Conservation (phyloP, 768 basidiomycete genomes). For the Kwoniella heveanensis region DNA sequence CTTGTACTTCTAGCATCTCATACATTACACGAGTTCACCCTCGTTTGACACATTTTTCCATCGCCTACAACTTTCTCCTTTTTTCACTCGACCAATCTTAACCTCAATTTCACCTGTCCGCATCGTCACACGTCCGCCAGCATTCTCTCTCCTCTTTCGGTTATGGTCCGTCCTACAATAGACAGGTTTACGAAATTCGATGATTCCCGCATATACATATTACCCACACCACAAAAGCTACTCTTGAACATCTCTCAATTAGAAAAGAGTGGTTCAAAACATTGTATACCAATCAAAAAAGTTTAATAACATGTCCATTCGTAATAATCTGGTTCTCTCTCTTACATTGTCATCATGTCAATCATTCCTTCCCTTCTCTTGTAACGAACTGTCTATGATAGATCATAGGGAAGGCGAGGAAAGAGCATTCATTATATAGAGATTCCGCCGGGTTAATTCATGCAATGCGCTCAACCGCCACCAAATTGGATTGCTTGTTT, state of each 20-base stretch:
- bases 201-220: constrained; percentile 4
- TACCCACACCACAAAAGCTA: background rate
- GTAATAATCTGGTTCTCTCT: background rate
- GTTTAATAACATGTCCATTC: background rate
- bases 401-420: background rate
- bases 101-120: too few relatives aligned
- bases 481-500: too few relatives aligned
- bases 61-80: background rate
- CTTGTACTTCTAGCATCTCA: background rate
- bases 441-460: background rate
- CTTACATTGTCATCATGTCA: background rate
- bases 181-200: background rate
- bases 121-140: too few relatives aligned
- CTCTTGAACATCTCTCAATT: background rate
- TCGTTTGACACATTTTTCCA: background rate
- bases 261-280: background rate
- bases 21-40: constrained; percentile 4
- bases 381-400: background rate
- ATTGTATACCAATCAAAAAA: background rate
- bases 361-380: background rate
- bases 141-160: background rate
- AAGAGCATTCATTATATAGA: background rate
- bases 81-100: background rate
- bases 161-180: background rate
- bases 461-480: constrained; percentile 9